phyloP scores from a whole-genome alignment of 257 asterid species.

The Mentha longifolia region DNA sequence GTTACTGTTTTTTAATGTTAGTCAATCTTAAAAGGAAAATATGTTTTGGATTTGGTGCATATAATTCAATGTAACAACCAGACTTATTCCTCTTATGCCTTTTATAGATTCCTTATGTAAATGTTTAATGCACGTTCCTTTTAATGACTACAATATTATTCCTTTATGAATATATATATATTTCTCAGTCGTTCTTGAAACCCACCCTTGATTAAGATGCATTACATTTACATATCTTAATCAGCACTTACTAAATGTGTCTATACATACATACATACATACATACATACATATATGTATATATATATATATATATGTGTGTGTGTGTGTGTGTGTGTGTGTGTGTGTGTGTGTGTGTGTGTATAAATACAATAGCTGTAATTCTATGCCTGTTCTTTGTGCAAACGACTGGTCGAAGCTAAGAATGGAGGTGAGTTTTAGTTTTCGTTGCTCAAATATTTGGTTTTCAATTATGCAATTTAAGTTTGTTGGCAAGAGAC shows the following conservation, averaged over 20 bases:
- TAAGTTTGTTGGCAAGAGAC: neutral
- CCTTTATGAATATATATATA: too few relatives aligned
- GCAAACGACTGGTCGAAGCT: neutral
- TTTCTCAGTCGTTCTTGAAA: too few relatives aligned
- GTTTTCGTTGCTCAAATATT: neutral
- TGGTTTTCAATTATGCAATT: neutral
- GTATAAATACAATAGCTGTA: neutral
- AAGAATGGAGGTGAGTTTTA: constrained; percentile 18
- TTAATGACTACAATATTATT: neutral
- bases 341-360: too few relatives aligned
- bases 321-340: too few relatives aligned
- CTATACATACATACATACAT: neutral
- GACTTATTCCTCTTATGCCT: neutral
- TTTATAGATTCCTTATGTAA: neutral
- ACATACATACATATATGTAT: too few relatives aligned
- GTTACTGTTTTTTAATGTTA: too few relatives aligned
- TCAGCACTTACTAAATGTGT: neutral
- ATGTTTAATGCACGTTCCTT: neutral
- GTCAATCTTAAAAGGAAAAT: too few relatives aligned
- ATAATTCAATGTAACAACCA: constrained; percentile 6
- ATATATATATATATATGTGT: too few relatives aligned
- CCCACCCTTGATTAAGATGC: neutral
- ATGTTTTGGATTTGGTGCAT: neutral
- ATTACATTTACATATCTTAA: neutral
- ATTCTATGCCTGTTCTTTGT: too few relatives aligned